Evolutionary conservation across 106 monocot species (phyloP).

Genomic region (Allium fistulosum): DNA sequence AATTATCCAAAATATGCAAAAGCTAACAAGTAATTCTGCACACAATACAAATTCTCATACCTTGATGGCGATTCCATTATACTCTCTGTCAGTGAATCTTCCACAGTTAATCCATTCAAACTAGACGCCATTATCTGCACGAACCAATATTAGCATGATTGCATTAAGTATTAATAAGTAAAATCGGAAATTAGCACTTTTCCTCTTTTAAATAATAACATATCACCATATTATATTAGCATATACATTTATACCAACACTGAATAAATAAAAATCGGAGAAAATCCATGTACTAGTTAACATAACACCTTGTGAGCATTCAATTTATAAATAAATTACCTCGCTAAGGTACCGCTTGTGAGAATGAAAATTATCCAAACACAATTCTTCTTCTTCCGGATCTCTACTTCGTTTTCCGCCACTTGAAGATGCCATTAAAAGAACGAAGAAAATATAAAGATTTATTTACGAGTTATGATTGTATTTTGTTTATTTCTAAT

Average conservation of each 20-base stretch:
- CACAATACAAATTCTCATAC: constrained; percentile 21
- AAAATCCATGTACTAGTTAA: neutral
- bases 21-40: no score
- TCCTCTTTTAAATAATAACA: neutral
- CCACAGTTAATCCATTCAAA: constrained; percentile 86
- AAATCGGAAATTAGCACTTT: neutral
- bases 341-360: constrained; percentile 76
- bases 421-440: constrained; percentile 17
- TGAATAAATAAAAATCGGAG: neutral
- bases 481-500: no score
- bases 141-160: neutral
- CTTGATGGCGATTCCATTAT: constrained; percentile 82
- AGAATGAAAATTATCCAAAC: constrained; percentile 65
- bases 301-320: neutral
- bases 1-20: no score
- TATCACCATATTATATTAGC: neutral
- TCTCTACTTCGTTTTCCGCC: constrained; percentile 58
- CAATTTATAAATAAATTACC: constrained; percentile 20
- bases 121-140: constrained; percentile 94
- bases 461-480: no score
- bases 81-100: constrained; percentile 64
- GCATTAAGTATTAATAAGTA: neutral
- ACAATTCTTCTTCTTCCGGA: constrained; percentile 57
- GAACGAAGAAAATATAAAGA: no score
- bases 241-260: neutral